Conservation (phyloP, 2,329 filamentous ascomycete species). For the Sordariomycetes sp. region DNA sequence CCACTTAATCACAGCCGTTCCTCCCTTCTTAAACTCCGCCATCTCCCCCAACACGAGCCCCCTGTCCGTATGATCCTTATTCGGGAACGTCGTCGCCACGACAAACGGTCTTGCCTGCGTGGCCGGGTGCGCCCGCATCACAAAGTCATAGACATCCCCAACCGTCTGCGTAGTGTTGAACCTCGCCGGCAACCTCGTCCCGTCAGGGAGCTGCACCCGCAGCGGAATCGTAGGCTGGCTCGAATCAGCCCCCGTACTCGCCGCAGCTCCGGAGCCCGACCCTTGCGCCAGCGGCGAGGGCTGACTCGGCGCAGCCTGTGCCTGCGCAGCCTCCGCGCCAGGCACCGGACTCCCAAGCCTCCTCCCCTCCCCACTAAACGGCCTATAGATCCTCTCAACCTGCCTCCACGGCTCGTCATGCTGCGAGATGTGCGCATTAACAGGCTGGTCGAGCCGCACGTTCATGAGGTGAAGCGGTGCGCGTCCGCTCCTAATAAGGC, state of each 20-base stretch:
- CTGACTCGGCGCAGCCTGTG: constrained; percentile 12
- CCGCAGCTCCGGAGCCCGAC: constrained; percentile 10
- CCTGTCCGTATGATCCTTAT: constrained; percentile 65
- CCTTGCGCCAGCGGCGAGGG: constrained; percentile 11
- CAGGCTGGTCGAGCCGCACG: constrained; percentile 58
- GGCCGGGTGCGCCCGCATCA: constrained; percentile 48
- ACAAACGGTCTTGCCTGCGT: constrained; percentile 51
- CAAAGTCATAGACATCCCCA: constrained; percentile 64
- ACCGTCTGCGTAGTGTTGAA: constrained; percentile 74
- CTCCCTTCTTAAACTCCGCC: constrained; percentile 52
- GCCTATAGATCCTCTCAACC: constrained; percentile 63
- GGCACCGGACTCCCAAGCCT: constrained; percentile 68
- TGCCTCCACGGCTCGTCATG: constrained; percentile 58
- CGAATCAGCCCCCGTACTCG: constrained; percentile 36
- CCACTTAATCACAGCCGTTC: constrained; percentile 53
- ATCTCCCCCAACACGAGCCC: constrained; percentile 42
- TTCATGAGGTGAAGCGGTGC: constrained; percentile 70
- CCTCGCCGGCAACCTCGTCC: constrained; percentile 61
- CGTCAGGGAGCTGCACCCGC: constrained; percentile 67
- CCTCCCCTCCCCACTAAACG: constrained; percentile 59
- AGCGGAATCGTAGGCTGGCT: constrained; percentile 56
- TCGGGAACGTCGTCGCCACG: constrained; percentile 72
- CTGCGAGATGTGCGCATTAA: constrained; percentile 68
- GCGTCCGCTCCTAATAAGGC: constrained; percentile 64
- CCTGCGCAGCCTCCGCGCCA: constrained; percentile 25